Percentiles rank a stretch among this genome's conserved stretches.
phyloP scores from a whole-genome alignment of 140 eudicot species.

The Flaveria floridana region DNA sequence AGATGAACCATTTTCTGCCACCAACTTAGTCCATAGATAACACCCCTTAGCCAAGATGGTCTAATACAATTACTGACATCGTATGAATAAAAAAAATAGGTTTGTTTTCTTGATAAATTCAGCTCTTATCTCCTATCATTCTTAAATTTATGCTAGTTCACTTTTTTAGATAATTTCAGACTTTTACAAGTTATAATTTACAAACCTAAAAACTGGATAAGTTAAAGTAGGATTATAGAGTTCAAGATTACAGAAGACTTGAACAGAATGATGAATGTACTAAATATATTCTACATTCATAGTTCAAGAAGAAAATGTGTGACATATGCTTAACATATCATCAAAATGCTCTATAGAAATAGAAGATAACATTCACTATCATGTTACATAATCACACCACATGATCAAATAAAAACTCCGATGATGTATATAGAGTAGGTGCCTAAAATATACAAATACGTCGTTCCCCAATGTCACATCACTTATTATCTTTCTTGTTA shows the following conservation, averaged over 20 bases:
- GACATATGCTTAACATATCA: background rate
- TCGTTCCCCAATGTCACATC: background rate
- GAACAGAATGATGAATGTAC: background rate
- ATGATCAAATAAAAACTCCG: background rate
- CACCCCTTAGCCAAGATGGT: background rate
- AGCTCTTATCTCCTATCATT: background rate
- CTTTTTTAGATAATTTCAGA: too few relatives aligned
- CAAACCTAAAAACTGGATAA: too few relatives aligned
- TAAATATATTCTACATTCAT: background rate
- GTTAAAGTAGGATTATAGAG: background rate
- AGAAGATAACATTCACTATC: slow-evolving; percentile 7
- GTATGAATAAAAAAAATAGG: background rate
- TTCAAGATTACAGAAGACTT: background rate
- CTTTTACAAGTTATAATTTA: too few relatives aligned
- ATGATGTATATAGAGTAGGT: background rate
- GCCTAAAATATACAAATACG: slow-evolving; percentile 7
- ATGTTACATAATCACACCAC: background rate
- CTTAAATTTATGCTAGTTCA: background rate
- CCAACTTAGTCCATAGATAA: background rate
- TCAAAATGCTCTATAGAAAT: too few relatives aligned
- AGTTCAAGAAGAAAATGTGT: background rate
- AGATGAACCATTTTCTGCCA: slow-evolving; percentile 1
- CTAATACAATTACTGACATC: background rate
- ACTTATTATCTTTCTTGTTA: slow-evolving; percentile 1
- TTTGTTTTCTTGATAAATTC: background rate